These are phyloP conservation scores for Amanita inopinata DNA, from an alignment of 768 basidiomycete genomes.

Conservation along the genomic window DNA sequence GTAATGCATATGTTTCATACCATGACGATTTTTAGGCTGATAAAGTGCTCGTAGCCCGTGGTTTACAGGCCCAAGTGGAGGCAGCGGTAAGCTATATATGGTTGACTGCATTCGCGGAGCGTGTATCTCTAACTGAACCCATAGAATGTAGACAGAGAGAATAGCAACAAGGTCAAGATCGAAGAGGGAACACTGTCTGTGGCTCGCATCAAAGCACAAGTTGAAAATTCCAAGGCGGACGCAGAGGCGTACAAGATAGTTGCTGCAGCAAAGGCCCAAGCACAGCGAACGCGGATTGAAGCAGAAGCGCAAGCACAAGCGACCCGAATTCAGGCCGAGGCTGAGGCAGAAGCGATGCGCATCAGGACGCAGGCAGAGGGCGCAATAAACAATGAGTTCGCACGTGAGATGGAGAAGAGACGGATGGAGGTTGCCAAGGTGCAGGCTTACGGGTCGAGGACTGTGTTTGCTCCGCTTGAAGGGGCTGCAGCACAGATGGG, in stretches of 20 bases:
- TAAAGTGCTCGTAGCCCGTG: constrained; percentile 39
- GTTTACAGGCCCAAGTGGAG: constrained; percentile 80
- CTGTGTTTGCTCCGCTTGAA: constrained; percentile 63
- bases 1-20: constrained; percentile 12
- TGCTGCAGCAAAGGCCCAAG: constrained; percentile 65
- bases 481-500: constrained; percentile 50
- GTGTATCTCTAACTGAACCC: background rate
- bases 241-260: constrained; percentile 67
- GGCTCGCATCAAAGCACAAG: constrained; percentile 64
- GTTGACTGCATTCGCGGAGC: constrained; percentile 1
- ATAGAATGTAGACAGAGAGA: constrained; percentile 79
- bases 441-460: constrained; percentile 56
- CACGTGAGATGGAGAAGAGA: constrained; percentile 67
- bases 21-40: constrained; percentile 2
- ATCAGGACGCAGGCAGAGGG: constrained; percentile 58
- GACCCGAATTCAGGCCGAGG: constrained; percentile 63
- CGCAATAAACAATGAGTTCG: constrained; percentile 52
- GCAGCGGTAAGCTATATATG: constrained; percentile 46
- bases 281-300: constrained; percentile 60
- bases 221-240: constrained; percentile 59
- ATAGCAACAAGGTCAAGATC: constrained; percentile 80
- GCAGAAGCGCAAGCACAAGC: constrained; percentile 74
- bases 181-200: constrained; percentile 74
- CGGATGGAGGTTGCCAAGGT: constrained; percentile 57
- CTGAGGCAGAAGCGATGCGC: constrained; percentile 60